Base-by-base conservation (phyloP, 2,329 filamentous ascomycete genomes). In the Lasiodiplodia hormozganensis region DNA sequence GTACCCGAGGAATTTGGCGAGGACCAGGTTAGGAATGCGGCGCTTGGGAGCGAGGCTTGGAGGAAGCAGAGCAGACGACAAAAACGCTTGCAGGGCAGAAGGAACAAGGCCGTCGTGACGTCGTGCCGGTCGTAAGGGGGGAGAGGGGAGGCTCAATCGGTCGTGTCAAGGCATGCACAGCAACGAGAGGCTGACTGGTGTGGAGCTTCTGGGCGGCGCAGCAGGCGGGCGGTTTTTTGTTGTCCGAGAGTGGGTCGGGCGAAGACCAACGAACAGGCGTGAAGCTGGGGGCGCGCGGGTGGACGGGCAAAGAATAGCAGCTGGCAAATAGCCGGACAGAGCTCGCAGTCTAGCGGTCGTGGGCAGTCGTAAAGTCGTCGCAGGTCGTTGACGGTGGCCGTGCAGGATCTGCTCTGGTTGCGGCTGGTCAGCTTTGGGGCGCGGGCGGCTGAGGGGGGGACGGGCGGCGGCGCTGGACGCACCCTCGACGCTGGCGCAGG, bases 1-100 rank as follows among this genome's bases (percentile, higher is more conserved):
- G 65, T 68, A 73, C 68, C 60, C 67, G 69, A 70, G 62, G 69
- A 72, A 71, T 69, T 58, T 72, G 66, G 69, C 56, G 69, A 58
- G 69, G 71, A 71, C 68, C 56, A 72, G 65, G 69, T 54, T 36
- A 67, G 65, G 70, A 69, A 65, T 68, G 60, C 60, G 38, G 67
- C 57, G 57, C 57, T 62, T 31, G 57, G 54, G 70, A 65, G 18
- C 69, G 70, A 66, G 70, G 69, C 68, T 47, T 47, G 43, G 69
- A 68, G 65, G 23, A 64, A 67, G 70, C 69, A 60, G 58, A 60
- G 65, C 49, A 47, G 66, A 69, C 69, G 75, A 77, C 70, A 72
- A 69, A 67, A 79, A 79, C 75, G 76, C 77, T 79, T 25, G 75
- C 76, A 80, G 79, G 78, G 77, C 77, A 77, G 73, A 76, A 76